These are phyloP conservation scores for Trifolium dubium DNA, from an alignment of 306 rosid species.

Conservation along the genomic window DNA sequence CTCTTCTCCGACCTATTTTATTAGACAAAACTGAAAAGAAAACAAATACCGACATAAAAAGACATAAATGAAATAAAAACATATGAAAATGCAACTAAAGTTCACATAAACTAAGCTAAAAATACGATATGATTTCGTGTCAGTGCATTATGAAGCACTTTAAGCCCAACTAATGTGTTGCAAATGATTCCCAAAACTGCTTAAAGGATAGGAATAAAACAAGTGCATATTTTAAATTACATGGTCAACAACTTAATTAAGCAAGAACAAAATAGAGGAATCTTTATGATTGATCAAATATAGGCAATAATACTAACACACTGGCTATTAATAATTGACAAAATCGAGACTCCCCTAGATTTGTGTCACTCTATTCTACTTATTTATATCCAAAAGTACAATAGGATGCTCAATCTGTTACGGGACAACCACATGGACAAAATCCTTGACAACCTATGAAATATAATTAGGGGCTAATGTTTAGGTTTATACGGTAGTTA, in stretches of 20 bases:
- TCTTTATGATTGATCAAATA: constrained; percentile 35
- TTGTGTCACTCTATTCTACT: constrained; percentile 9
- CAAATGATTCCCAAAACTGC: constrained; percentile 31
- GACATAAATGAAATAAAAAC: too few relatives aligned
- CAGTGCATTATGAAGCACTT: constrained; percentile 5
- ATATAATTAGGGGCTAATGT: constrained; percentile 37
- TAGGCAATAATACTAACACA: constrained; percentile 11
- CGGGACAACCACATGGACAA: constrained; percentile 41
- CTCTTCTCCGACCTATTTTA: too few relatives aligned
- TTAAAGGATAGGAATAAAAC: constrained; percentile 10
- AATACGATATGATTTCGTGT: too few relatives aligned
- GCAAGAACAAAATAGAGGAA: constrained; percentile 21
- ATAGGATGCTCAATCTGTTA: constrained; percentile 21
- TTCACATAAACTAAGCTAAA: too few relatives aligned
- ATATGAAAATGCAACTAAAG: too few relatives aligned
- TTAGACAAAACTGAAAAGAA: too few relatives aligned
- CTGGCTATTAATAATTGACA: constrained; percentile 11
- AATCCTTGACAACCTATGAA: constrained; percentile 42
- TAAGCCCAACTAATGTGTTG: constrained; percentile 21
- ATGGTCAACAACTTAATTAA: constrained; percentile 39
- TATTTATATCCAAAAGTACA: constrained; percentile 31
- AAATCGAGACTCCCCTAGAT: background rate
- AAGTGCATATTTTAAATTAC: constrained; percentile 18
- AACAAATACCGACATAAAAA: too few relatives aligned
- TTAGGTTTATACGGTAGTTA: constrained; percentile 45